A percentile compares a stretch with the other conserved stretches of the same genome.
These are phyloP conservation scores for Aspergillus sclerotiicarbonarius DNA, from an alignment of 495 filamentous ascomycete species.

Conservation along the genomic window DNA sequence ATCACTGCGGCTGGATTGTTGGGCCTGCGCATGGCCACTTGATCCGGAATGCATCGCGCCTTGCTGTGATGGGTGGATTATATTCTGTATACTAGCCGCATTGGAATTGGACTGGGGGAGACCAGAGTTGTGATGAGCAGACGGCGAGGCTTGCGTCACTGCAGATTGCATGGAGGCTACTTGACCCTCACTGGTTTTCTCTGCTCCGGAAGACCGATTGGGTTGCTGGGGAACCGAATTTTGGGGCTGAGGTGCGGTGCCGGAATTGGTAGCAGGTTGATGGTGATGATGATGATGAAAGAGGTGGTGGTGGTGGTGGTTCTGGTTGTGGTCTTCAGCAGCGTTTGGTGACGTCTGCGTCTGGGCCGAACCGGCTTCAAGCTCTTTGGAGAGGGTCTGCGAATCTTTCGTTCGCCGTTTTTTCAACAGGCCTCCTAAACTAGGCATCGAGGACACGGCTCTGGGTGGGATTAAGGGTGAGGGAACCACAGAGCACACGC, in stretches of 20 bases:
- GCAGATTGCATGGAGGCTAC: conserved; percentile 45
- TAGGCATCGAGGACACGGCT: conserved; percentile 40
- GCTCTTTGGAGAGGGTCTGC: conserved; percentile 53
- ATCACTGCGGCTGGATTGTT: conserved; percentile 29
- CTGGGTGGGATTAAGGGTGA: not conserved
- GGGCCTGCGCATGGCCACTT: conserved; percentile 13
- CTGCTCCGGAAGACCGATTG: conserved; percentile 21
- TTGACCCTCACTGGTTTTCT: conserved; percentile 23
- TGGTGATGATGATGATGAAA: conserved; percentile 18
- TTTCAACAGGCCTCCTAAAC: conserved; percentile 77
- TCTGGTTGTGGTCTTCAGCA: conserved; percentile 30
- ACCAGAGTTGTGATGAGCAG: conserved; percentile 18
- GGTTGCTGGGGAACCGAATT: conserved; percentile 17
- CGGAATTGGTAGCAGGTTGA: conserved; percentile 21
- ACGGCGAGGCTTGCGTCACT: conserved; percentile 30
- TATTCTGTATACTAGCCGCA: conserved; percentile 47
- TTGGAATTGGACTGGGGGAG: conserved; percentile 29
- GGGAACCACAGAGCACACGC: conserved; percentile 10
- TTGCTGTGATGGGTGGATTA: conserved; percentile 37
- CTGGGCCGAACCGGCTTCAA: conserved; percentile 46
- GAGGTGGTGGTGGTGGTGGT: conserved; percentile 17
- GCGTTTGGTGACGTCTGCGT: conserved; percentile 47
- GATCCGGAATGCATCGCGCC: conserved; percentile 18
- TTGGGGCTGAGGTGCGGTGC: conserved; percentile 9
- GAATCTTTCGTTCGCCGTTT: conserved; percentile 94